These are phyloP conservation scores for Hordeum marinum DNA, from an alignment of 176 grass and related monocot genomes.

Conservation along the genomic window DNA sequence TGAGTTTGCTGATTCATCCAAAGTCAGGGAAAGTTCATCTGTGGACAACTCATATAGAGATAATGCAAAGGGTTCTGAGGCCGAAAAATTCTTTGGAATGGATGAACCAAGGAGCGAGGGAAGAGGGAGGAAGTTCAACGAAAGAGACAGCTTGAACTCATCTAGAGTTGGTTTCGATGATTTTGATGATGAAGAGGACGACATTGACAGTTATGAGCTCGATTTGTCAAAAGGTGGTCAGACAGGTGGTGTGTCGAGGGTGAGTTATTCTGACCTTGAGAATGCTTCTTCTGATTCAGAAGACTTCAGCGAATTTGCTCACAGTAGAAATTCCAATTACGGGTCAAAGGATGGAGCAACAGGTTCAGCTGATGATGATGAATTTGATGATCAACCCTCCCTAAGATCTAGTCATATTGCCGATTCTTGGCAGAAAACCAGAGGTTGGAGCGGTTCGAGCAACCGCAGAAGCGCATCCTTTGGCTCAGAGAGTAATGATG, in stretches of 20 bases:
- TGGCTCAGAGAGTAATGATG: slow-evolving; percentile 32
- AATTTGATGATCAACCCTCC: slow-evolving; percentile 41
- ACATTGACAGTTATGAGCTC: slow-evolving; percentile 88
- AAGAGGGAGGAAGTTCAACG: slow-evolving; percentile 33
- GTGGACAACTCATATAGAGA: slow-evolving; percentile 33
- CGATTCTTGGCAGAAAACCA: slow-evolving; percentile 43
- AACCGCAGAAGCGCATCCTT: slow-evolving; percentile 22
- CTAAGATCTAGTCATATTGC: slow-evolving; percentile 41
- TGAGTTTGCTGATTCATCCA: slow-evolving; percentile 88
- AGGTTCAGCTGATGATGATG: slow-evolving; percentile 49
- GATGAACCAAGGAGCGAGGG: slow-evolving; percentile 23
- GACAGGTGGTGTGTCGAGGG: slow-evolving; percentile 50
- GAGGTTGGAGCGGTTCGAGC: slow-evolving; percentile 4
- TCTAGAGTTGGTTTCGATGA: slow-evolving; percentile 72
- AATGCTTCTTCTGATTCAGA: slow-evolving; percentile 67
- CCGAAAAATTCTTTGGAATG: slow-evolving; percentile 29
- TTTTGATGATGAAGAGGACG: slow-evolving; percentile 92
- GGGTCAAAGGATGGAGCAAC: slow-evolving; percentile 26
- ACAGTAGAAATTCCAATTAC: slow-evolving; percentile 35
- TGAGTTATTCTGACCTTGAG: slow-evolving; percentile 77
- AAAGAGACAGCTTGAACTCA: slow-evolving; percentile 37
- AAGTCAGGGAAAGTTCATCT: slow-evolving; percentile 23
- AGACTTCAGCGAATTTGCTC: slow-evolving; percentile 26
- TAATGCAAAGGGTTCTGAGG: slow-evolving; percentile 32
- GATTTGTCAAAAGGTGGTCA: slow-evolving; percentile 51